Base-by-base conservation (phyloP, 2,329 filamentous ascomycete species). In the Trichoderma sp. region DNA sequence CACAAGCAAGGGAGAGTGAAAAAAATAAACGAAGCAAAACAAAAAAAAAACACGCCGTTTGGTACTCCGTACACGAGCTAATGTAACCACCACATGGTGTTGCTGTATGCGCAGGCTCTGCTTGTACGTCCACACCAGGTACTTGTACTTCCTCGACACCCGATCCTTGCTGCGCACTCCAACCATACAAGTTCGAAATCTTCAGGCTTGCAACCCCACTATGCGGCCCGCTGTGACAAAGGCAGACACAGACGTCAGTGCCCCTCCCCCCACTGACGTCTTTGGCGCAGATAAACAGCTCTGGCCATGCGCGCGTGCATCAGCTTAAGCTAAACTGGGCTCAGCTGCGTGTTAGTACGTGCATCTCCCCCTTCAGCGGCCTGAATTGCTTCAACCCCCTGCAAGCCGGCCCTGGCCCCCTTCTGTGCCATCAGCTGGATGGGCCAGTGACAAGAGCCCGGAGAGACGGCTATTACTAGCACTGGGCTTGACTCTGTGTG, bases 161-260 rank as follows among this genome's bases (percentile, higher is more conserved):
- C 36, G 36, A 39, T 39, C 36, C 36, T 39, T 39, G 36, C 36
- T 39, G 15, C 36, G 36, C 64, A 66, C 47, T 47, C 63, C 34
- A 36, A 34, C 30, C 32, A 26, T n/a, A 51, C 64, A 68, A 34
- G 34, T 64, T 57, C n/a, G n/a, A 21, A 72, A 71, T 70, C 68
- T 56, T 64, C 68, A 71, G 69, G 61, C 60, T 9, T 57, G 70
- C 36, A 56, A 57, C 63, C 58, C 70, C 70, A 72, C 70, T 32
- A 32, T 56, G 70, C 70, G 70, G 70, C 63, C 70, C 70, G 70
- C 70, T 72, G 70, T 72, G 70, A 72, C 70, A 72, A 72, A 72
- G 47, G 26, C 56, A 64, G 47, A 58, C 21, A 57, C 32, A 57
- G 63, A 67, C 56, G 63, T 63, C 43, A 66, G 34, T 62, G 70